Conservation (phyloP, 2,329 filamentous ascomycete species). For the Botrytis hyacinthi region DNA sequence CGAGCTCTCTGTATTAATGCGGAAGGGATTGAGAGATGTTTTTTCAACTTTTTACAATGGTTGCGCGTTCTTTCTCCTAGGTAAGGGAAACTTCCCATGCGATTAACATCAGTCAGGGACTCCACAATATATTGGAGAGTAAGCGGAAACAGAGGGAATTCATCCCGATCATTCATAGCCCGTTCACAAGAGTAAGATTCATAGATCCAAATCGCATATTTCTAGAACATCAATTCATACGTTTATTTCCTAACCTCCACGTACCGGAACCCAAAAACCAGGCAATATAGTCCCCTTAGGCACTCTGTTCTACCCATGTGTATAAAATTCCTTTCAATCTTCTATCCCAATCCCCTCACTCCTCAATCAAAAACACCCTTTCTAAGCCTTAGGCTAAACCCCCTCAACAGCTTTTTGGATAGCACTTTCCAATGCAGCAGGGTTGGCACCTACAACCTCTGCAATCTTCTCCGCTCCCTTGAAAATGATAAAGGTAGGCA, state of each 20-base stretch:
- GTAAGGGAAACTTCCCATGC: neutral
- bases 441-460: conserved; percentile 79
- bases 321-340: neutral
- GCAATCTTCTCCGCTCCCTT: conserved; percentile 70
- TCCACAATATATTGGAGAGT: neutral
- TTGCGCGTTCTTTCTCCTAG: neutral
- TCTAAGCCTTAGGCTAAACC: neutral
- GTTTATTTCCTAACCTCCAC: neutral
- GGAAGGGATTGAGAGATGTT: neutral
- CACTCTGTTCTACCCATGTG: neutral
- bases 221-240: neutral
- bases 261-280: neutral
- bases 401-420: conserved; percentile 24
- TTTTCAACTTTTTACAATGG: neutral
- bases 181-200: neutral
- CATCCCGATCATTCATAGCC: too few species aligned
- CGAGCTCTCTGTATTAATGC: neutral
- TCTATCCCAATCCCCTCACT: neutral
- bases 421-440: conserved; percentile 56
- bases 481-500: conserved; percentile 90
- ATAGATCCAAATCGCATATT: neutral
- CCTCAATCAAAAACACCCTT: neutral
- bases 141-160: rapidly evolving
- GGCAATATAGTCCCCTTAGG: neutral
- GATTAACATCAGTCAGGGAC: neutral